phyloP scores from a whole-genome alignment of 768 basidiomycete genomes.

The Auricularia cornea region DNA sequence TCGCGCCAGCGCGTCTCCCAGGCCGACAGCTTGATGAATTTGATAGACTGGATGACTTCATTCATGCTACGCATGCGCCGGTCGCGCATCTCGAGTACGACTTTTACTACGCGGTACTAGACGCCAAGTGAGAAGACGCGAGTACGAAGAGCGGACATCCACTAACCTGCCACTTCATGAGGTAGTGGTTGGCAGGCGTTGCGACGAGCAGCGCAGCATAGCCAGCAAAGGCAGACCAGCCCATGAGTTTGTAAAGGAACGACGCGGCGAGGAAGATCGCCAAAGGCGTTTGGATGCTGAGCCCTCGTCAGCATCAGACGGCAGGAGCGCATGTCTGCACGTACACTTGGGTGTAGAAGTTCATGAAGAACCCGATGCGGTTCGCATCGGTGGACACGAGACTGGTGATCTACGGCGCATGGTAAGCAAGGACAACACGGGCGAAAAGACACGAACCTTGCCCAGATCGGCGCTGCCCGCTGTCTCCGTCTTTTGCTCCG shows the following conservation, averaged over 20 bases:
- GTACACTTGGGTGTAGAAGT: neutral
- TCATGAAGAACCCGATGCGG: conserved; percentile 1
- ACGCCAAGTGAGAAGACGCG: too few relatives aligned
- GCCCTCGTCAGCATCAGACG: too few relatives aligned
- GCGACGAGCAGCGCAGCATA: neutral
- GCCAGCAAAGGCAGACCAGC: neutral
- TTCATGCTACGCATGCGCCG: neutral
- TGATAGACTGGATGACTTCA: neutral
- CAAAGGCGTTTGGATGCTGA: neutral
- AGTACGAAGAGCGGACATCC: too few relatives aligned
- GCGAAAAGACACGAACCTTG: neutral
- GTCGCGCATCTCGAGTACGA: neutral
- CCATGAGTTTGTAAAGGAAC: neutral
- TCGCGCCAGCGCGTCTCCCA: neutral
- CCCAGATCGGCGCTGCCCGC: neutral
- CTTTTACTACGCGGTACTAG: neutral
- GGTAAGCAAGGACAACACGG: too few relatives aligned
- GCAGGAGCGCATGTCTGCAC: too few relatives aligned
- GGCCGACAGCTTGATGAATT: conserved; percentile 1
- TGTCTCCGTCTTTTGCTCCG: neutral
- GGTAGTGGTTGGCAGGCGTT: neutral
- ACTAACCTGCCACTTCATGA: conserved; percentile 1
- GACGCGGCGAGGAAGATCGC: neutral
- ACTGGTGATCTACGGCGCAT: neutral
- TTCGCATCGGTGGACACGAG: neutral